phyloP scores from a whole-genome alignment of 2,329 filamentous ascomycete species.

The Emergomyces pasteurianus region DNA sequence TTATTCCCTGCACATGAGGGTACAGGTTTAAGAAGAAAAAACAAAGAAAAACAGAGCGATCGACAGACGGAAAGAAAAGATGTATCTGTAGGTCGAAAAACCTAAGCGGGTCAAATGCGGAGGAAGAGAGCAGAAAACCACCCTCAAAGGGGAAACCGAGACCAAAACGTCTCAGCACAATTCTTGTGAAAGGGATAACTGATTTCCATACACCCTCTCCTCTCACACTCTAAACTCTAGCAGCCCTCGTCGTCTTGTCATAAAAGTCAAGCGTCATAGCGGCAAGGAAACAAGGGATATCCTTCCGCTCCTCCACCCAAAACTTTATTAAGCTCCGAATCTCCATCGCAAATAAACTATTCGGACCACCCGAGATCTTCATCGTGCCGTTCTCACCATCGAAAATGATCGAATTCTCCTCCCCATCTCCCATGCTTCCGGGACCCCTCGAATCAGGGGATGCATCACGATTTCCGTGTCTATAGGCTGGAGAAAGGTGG shows the following conservation, averaged over 20 bases:
- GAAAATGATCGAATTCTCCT: slow-evolving; percentile 58
- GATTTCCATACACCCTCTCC: not conserved
- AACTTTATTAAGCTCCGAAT: slow-evolving; percentile 83
- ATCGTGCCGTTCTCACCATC: slow-evolving; percentile 92
- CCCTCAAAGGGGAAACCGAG: not conserved
- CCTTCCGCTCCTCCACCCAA: slow-evolving; percentile 88
- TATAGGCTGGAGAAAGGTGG: slow-evolving; percentile 49
- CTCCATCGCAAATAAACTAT: slow-evolving; percentile 72
- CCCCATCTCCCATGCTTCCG: slow-evolving; percentile 34
- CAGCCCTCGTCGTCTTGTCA: slow-evolving; percentile 44
- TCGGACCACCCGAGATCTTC: slow-evolving; percentile 88
- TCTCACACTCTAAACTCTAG: slow-evolving; percentile 18
- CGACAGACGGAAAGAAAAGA: not conserved
- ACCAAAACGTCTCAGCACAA: not conserved
- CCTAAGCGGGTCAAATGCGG: not conserved
- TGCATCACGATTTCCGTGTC: slow-evolving; percentile 34
- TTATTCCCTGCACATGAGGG: not conserved
- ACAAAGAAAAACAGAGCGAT: not conserved
- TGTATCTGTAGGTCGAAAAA: not conserved
- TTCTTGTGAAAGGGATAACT: not conserved
- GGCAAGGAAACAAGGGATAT: slow-evolving; percentile 85
- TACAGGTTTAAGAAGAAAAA: not conserved
- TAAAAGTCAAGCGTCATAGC: slow-evolving; percentile 89
- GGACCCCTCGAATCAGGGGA: slow-evolving; percentile 46
- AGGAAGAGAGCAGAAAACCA: not conserved